Conservation (phyloP, 768 basidiomycete genomes). For the Calocybe gangraenosa region DNA sequence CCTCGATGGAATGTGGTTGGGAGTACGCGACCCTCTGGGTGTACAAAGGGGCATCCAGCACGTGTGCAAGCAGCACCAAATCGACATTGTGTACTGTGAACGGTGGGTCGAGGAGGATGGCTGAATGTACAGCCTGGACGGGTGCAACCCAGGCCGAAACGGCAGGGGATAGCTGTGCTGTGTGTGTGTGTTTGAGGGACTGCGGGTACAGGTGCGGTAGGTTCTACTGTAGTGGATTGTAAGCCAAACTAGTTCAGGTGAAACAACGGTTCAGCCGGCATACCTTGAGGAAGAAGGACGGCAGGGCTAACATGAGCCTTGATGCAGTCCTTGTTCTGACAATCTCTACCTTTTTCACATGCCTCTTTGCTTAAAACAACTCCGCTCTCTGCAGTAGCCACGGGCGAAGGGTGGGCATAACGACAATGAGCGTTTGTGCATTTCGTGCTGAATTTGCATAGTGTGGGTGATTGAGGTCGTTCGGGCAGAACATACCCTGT, state of each 20-base stretch:
- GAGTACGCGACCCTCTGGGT: slow-evolving; percentile 82
- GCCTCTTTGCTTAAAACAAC: slow-evolving; percentile 92
- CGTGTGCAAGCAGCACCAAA: slow-evolving; percentile 87
- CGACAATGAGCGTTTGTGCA: slow-evolving; percentile 89
- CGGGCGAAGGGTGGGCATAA: slow-evolving; percentile 95
- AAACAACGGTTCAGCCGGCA: slow-evolving; percentile 4
- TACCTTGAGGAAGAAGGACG: slow-evolving; percentile 63
- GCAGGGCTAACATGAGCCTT: slow-evolving; percentile 91
- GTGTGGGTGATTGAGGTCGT: slow-evolving; percentile 79
- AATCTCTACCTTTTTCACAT: slow-evolving; percentile 85
- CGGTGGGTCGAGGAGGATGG: slow-evolving; percentile 48
- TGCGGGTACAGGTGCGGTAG: slow-evolving; percentile 31
- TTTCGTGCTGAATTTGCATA: slow-evolving; percentile 92
- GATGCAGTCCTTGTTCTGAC: slow-evolving; percentile 91
- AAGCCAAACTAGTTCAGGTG: slow-evolving; percentile 3
- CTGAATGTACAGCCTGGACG: slow-evolving; percentile 64
- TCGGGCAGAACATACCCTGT: slow-evolving; percentile 60
- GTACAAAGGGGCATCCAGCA: slow-evolving; percentile 83
- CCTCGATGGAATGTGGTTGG: slow-evolving; percentile 81
- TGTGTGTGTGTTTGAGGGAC: slow-evolving; percentile 25
- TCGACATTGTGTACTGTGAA: slow-evolving; percentile 55
- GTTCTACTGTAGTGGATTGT: slow-evolving; percentile 10
- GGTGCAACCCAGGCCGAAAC: slow-evolving; percentile 70
- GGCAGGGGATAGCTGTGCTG: slow-evolving; percentile 44
- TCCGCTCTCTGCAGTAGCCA: slow-evolving; percentile 91